Conservation (phyloP, 2,329 filamentous ascomycete species). For the Boeremia exigua region DNA sequence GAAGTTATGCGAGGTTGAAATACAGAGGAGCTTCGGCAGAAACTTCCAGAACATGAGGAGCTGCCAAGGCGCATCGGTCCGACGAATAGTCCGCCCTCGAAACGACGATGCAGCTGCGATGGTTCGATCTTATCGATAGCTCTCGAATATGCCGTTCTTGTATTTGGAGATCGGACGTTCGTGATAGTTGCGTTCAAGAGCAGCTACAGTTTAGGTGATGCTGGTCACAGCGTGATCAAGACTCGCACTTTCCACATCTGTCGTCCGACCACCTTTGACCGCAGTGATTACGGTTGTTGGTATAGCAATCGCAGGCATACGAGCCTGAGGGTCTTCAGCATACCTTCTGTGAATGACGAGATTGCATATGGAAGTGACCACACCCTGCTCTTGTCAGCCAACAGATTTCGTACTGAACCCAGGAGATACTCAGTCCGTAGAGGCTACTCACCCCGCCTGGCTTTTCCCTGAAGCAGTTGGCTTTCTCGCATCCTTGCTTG, state of each 20-base stretch:
- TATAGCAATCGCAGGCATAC: background rate
- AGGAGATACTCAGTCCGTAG: background rate
- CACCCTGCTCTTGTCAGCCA: background rate
- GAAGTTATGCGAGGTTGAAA: slow-evolving; percentile 14
- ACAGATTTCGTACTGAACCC: background rate
- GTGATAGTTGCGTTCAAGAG: no score
- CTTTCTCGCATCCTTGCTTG: background rate
- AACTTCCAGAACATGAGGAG: slow-evolving; percentile 19
- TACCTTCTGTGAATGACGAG: background rate
- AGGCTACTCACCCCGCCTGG: background rate
- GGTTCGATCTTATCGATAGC: no score
- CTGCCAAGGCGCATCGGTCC: slow-evolving; percentile 17
- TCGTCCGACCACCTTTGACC: background rate
- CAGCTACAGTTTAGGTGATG: no score
- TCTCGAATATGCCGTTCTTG: no score
- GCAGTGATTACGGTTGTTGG: background rate
- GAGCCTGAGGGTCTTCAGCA: no score
- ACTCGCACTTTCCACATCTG: no score
- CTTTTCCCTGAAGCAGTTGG: background rate
- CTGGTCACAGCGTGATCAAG: no score
- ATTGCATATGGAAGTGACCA: background rate
- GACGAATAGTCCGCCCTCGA: slow-evolving; percentile 1
- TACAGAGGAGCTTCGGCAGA: slow-evolving; percentile 17
- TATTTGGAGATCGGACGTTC: no score
- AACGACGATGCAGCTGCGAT: no score